Base-by-base conservation (phyloP, 805 yeast genomes). In the Metschnikowia lachancei region DNA sequence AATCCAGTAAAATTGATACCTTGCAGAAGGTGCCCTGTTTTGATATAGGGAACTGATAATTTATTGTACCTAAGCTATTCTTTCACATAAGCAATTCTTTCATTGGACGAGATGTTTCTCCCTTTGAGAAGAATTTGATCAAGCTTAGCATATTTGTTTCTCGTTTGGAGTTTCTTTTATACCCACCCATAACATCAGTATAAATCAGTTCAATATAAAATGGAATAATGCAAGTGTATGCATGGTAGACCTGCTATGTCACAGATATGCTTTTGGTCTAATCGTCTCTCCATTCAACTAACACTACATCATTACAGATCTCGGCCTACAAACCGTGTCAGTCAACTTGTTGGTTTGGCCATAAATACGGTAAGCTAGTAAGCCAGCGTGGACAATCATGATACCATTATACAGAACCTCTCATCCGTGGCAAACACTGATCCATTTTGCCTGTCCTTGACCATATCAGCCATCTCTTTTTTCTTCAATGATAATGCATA, bases 311-410 rank as follows among this genome's bases (percentile, higher is more conserved):
- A 0, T 98, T 92, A 61, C 99, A 74, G 66, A 94, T 61, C 94
- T 77, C 65, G 94, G 99, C 0, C 96, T 86, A 56, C 97, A 94
- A 2, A 87, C 91, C 0, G 96, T 85, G 46, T 87, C 80, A 22
- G 70, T 62, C 40, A 92, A 57, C 6, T 72, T 75, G 20, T 69
- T 76, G 2, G 80, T 79, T 46, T 80, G 81, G 1, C 97, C 97
- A n/a, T n/a, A n/a, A 76, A 83, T 85, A 56, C 98, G 74, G 60
- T 81, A 90, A 43, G 86, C 87, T 49, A 94, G 64, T 39, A 94
- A 69, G 0, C 99, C 99, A 0, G 99, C 98, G 60, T 94, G 99
- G 0, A 99, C 99, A 58, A 94, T 94, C 99, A 94, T 94, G 32
- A 92, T 94, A 10, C 99, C 99, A 60, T 94, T 94, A 94, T 94